Evolutionary conservation across 768 basidiomycete genomes (phyloP), one percentile per base, ranked within the genome.

Genomic region (Termitomyces eurrhizus): DNA sequence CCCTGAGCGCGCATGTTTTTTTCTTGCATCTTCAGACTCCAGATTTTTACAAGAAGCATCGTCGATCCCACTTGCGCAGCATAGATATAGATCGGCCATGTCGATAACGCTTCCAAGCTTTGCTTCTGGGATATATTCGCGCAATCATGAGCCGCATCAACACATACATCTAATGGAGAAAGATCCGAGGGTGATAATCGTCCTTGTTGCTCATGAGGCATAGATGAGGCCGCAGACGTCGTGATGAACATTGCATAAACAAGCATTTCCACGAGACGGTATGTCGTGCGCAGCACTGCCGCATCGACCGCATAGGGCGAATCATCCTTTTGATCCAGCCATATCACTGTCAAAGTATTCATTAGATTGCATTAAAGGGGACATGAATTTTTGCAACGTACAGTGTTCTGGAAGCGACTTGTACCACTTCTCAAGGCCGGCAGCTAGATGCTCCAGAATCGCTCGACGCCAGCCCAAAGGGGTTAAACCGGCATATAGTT

Each of bases 341-440:
- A 88, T 62, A 68, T 74, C 51, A 88, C 87, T 88, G n/a, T 5
- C 21, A 4, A 9, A 41, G 54, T 50, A 8, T 46, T 41, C 37
- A 26, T 53, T 18, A 62, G 32, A 42, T 55, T 50, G 35, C 33
- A 5, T 21, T n/a, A 3, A 33, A 32, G 16, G 48, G 41, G 16
- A n/a, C 29, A n/a, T 52, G 13, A 14, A 37, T n/a, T 33, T 32
- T 33, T 5, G 35, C 46, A 45, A 74, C 86, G 58, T 65, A 90
- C 89, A 67, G 66, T 90, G 86, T 42, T 83, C 77, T 12, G 92
- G 92, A 18, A 92, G 74, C 8, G 80, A 78, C 52, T 87, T 83
- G 12, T 82, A 72, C 90, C 92, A 95, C 59, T 87, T 82, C 60
- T 85, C 84, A 66, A 94, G 77, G 0, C 86, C 86, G 7, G 80